Evolutionary conservation across 768 basidiomycete species (phyloP).

Genomic region (Termitomyces sp.): DNA sequence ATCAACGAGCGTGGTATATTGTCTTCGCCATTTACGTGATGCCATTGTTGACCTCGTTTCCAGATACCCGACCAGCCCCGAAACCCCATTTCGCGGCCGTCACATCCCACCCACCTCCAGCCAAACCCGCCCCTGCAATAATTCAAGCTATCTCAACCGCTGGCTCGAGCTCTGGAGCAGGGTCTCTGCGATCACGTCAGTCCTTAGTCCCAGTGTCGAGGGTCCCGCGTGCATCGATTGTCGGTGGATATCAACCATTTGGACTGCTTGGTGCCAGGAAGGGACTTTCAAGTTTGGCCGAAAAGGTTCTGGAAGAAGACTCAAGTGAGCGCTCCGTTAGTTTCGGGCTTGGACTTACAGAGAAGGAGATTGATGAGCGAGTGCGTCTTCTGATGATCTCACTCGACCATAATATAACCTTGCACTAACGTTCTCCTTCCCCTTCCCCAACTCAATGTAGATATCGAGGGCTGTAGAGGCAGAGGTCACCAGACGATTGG

Average conservation of each 20-base stretch:
- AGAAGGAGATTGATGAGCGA: conserved; percentile 71
- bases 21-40: conserved; percentile 1
- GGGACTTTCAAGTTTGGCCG: conserved; percentile 9
- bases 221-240: conserved; percentile 28
- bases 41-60: background rate
- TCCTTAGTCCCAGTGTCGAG: conserved; percentile 33
- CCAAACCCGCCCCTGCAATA: conserved; percentile 38
- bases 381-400: conserved; percentile 29
- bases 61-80: conserved; percentile 55
- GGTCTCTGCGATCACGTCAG: conserved; percentile 20
- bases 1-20: conserved; percentile 69
- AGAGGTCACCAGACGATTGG: conserved; percentile 65
- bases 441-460: conserved; percentile 24
- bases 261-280: conserved; percentile 21
- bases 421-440: background rate
- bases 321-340: conserved; percentile 26
- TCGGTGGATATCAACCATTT: conserved; percentile 33
- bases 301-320: conserved; percentile 22
- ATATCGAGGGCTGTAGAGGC: conserved; percentile 71
- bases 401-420: background rate
- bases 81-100: conserved; percentile 65
- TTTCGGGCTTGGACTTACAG: conserved; percentile 40
- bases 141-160: conserved; percentile 35
- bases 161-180: conserved; percentile 21
- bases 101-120: conserved; percentile 37